These are phyloP conservation scores for Scedosporium boydii DNA, from an alignment of 2,329 filamentous ascomycete species.

Conservation along the genomic window DNA sequence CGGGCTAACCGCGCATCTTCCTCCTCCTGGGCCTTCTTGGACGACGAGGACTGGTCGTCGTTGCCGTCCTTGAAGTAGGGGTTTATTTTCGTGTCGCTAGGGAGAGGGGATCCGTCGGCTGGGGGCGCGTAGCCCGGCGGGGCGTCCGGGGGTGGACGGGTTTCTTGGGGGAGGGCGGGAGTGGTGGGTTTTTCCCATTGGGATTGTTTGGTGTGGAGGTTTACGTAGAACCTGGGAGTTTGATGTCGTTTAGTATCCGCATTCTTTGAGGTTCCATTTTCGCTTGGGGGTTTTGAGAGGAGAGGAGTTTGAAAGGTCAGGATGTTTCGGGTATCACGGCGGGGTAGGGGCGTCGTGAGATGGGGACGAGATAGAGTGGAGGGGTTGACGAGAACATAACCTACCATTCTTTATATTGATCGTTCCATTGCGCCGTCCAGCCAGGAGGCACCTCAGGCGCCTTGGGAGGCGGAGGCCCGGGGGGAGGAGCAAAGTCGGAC, in stretches of 20 bases:
- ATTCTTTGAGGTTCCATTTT: constrained; percentile 8
- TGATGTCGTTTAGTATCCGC: no score
- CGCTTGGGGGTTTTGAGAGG: no score
- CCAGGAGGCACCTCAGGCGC: constrained; percentile 56
- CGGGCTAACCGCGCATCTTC: constrained; percentile 72
- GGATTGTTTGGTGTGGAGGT: constrained; percentile 77
- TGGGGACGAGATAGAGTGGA: neutral
- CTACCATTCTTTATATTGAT: constrained; percentile 78
- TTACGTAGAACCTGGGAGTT: constrained; percentile 70
- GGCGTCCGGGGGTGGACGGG: constrained; percentile 38
- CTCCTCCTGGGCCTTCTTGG: constrained; percentile 35
- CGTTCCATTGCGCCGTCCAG: constrained; percentile 80
- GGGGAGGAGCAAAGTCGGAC: constrained; percentile 44
- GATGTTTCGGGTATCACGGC: neutral
- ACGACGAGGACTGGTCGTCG: constrained; percentile 22
- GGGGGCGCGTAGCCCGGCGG: constrained; percentile 56
- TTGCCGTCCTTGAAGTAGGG: constrained; percentile 48
- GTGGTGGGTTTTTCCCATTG: constrained; percentile 80
- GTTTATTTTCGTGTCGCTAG: constrained; percentile 55
- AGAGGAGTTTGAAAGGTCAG: no score
- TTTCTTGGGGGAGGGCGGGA: constrained; percentile 44
- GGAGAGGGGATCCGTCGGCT: constrained; percentile 23
- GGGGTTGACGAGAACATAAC: constrained; percentile 10
- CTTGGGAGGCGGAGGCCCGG: constrained; percentile 46
- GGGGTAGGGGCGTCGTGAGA: neutral